Percentiles rank a stretch among this genome's conserved stretches.
phyloP scores from a whole-genome alignment of 345 rosid genomes.

The Eucalyptus melliodora region DNA sequence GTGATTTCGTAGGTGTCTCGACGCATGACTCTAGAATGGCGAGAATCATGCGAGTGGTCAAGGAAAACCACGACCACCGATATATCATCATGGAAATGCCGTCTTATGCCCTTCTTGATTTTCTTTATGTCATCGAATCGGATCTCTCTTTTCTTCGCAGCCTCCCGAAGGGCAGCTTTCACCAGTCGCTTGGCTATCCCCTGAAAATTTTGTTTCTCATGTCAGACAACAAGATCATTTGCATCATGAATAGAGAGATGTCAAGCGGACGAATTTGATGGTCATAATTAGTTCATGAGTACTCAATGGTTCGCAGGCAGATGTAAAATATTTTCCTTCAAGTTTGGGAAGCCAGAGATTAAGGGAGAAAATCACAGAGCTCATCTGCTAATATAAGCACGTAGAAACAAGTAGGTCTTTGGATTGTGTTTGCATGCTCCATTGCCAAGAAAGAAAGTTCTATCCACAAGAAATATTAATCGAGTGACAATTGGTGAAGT shows the following conservation, averaged over 20 bases:
- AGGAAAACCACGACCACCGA: conserved; percentile 46
- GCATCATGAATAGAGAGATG: background rate
- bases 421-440: background rate
- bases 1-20: conserved; percentile 8
- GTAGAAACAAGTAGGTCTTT: background rate
- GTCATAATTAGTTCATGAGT: background rate
- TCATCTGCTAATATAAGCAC: background rate
- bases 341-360: background rate
- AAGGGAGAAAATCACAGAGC: background rate
- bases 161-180: conserved; percentile 39
- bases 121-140: conserved; percentile 24
- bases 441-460: background rate
- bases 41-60: conserved; percentile 14
- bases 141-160: conserved; percentile 48
- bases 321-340: background rate
- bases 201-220: background rate
- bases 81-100: conserved; percentile 60
- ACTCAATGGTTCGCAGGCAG: background rate
- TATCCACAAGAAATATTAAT: background rate
- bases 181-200: conserved; percentile 51
- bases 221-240: background rate
- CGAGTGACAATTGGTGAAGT: background rate
- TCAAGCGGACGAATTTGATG: background rate
- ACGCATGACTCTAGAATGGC: conserved; percentile 3
- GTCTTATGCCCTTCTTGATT: conserved; percentile 33